phyloP scores from a whole-genome alignment of 352 stramenopile species.

The Phytophthora hibernalis region DNA sequence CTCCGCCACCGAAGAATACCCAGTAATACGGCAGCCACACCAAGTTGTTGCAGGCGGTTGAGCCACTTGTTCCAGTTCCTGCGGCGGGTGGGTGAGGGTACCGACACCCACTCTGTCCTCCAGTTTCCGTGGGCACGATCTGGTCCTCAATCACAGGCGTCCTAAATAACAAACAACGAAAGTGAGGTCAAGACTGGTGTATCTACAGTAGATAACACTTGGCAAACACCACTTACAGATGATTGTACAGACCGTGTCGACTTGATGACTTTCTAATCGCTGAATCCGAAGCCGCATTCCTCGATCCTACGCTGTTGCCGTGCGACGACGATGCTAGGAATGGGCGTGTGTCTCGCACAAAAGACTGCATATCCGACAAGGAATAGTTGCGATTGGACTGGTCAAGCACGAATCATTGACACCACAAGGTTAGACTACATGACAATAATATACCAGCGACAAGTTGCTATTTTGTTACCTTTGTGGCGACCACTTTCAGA shows the following conservation, averaged over 20 bases:
- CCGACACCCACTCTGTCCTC: conserved; percentile 28
- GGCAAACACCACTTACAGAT: conserved; percentile 46
- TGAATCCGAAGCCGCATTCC: conserved; percentile 51
- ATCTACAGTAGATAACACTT: neutral
- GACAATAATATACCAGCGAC: neutral
- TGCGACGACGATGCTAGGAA: conserved; percentile 64
- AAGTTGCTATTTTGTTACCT: conserved; percentile 50
- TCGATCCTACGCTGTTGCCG: conserved; percentile 36
- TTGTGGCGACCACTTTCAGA: conserved; percentile 76
- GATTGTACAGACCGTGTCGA: conserved; percentile 58
- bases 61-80: conserved; percentile 42
- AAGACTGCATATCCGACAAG: conserved; percentile 85
- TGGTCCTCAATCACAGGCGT: conserved; percentile 76
- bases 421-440: conserved; percentile 10
- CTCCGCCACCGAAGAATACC: conserved; percentile 61
- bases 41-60: conserved; percentile 45
- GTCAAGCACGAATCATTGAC: conserved; percentile 2
- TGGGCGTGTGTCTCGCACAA: conserved; percentile 60
- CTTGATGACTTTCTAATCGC: conserved; percentile 64
- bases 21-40: conserved; percentile 44
- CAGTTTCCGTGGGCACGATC: conserved; percentile 35
- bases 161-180: conserved; percentile 30
- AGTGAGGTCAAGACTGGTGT: no score
- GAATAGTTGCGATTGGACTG: conserved; percentile 88
- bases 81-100: conserved; percentile 27